These are phyloP conservation scores for Euphorbia tirucalli DNA, from an alignment of 345 rosid species.

Conservation along the genomic window DNA sequence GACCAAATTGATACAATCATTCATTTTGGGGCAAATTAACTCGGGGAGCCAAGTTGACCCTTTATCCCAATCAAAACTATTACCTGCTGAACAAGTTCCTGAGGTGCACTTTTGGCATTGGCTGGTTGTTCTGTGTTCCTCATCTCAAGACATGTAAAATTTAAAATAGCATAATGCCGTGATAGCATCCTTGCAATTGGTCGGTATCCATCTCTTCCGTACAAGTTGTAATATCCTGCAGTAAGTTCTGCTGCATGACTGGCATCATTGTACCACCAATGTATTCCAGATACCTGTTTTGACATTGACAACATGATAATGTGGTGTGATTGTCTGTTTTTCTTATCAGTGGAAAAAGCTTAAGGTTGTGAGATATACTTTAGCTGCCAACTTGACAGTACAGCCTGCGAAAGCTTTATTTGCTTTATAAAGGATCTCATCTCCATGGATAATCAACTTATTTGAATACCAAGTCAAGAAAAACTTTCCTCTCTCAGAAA, in stretches of 20 bases:
- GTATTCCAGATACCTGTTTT: conserved; percentile 75
- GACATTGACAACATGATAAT: conserved; percentile 3
- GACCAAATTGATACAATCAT: too few species aligned
- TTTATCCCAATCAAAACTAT: too few species aligned
- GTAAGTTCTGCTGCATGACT: conserved; percentile 90
- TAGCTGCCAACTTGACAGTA: conserved; percentile 77
- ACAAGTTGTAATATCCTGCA: conserved; percentile 70
- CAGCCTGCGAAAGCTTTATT: conserved; percentile 64
- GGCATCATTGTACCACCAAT: conserved; percentile 76
- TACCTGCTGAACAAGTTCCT: conserved; percentile 84
- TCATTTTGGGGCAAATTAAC: too few species aligned
- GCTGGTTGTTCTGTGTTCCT: conserved; percentile 56
- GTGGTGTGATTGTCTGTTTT: background rate
- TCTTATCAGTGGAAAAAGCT: background rate
- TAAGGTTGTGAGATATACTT: conserved; percentile 36
- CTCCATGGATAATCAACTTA: conserved; percentile 70
- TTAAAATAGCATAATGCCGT: conserved; percentile 61
- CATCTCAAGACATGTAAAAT: conserved; percentile 90
- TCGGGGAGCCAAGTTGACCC: too few species aligned
- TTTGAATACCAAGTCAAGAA: conserved; percentile 80
- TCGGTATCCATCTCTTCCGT: conserved; percentile 71
- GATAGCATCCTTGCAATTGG: conserved; percentile 69
- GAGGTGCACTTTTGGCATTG: conserved; percentile 65
- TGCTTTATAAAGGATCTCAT: conserved; percentile 73
- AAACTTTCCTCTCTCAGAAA: conserved; percentile 55